Base-by-base conservation (phyloP, 257 asterid species). In the Marsdenia floribunda region DNA sequence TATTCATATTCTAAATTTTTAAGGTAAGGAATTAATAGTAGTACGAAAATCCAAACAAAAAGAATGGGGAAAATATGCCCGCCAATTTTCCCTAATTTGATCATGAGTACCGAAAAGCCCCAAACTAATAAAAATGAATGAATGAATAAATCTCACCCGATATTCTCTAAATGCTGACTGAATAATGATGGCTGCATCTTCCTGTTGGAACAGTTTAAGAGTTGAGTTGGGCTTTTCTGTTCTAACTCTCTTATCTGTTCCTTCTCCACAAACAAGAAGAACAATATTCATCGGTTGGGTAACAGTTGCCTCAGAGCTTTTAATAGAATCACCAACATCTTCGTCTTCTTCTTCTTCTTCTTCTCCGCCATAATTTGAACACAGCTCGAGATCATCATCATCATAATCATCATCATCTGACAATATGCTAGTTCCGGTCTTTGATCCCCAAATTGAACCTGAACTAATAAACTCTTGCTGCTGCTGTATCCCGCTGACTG, bases 161-260 rank as follows among this genome's bases (percentile, higher is more conserved):
- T 83, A 84, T 80, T 68, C 72, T 76, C 87, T 87, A 63, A 87
- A 85, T 71, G 92, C 90, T 50, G 88, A 79, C 81, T 87, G 92
- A 50, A 87, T 87, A 82, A 75, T 79, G 69, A 75, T 50, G 22
- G 90, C 92, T 60, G 91, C 89, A 81, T 85, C 91, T 70, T 87
- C 89, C 68, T 80, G 85, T 72, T 71, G 80, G 75, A 87, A 87
- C 37, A 85, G 86, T 55, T 55, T 75, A 70, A 65, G 75, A 0
- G 91, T 64, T 13, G 89, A 87, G 33, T 82, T 80, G 7, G 55
- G 74, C 70, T 82, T 85, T 46, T 77, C 82, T 40, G 42, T 52
- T 73, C 73, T 40, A 14, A 29, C 18, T 70, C 38, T 9, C 22
- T 54, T 66, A 10, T 49, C 54, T 49, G 14, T 2, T 49, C 18